phyloP scores from a whole-genome alignment of 345 rosid genomes.

The Hirschfeldia incana region DNA sequence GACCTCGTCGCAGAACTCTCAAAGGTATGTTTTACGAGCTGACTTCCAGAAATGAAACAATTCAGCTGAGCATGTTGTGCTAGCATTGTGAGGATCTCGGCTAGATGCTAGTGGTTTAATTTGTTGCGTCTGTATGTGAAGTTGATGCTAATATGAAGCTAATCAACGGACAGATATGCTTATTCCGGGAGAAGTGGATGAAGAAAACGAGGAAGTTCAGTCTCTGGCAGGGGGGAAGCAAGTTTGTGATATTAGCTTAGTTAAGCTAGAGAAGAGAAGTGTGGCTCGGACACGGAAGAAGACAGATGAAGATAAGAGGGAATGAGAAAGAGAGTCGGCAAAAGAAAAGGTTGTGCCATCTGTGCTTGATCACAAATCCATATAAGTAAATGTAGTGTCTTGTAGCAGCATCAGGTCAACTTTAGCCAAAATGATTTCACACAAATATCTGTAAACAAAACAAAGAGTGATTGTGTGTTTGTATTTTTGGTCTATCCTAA shows the following conservation, averaged over 20 bases:
- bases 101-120: constrained; percentile 12
- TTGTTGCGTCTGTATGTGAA: not conserved
- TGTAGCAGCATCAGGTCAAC: constrained; percentile 23
- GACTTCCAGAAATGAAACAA: not conserved
- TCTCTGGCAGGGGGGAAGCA: constrained; percentile 63
- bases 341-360: not conserved
- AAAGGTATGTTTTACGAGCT: constrained; percentile 53
- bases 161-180: constrained; percentile 59
- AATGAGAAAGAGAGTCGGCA: constrained; percentile 37
- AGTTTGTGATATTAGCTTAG: constrained; percentile 69
- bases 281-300: constrained; percentile 49
- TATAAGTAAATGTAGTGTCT: constrained; percentile 12
- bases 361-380: constrained; percentile 13
- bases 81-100: constrained; percentile 14
- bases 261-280: constrained; percentile 53
- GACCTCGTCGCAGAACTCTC: constrained; percentile 95
- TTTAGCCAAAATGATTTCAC: not conserved
- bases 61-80: constrained; percentile 17
- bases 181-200: constrained; percentile 70
- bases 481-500: constrained; percentile 7
- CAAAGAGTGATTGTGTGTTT: constrained; percentile 29
- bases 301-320: constrained; percentile 81
- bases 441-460: constrained; percentile 13
- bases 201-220: constrained; percentile 64
- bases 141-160: constrained; percentile 18